These are phyloP conservation scores for Crithidia fasciculata DNA, from an alignment of 208 protist species.

Conservation along the genomic window DNA sequence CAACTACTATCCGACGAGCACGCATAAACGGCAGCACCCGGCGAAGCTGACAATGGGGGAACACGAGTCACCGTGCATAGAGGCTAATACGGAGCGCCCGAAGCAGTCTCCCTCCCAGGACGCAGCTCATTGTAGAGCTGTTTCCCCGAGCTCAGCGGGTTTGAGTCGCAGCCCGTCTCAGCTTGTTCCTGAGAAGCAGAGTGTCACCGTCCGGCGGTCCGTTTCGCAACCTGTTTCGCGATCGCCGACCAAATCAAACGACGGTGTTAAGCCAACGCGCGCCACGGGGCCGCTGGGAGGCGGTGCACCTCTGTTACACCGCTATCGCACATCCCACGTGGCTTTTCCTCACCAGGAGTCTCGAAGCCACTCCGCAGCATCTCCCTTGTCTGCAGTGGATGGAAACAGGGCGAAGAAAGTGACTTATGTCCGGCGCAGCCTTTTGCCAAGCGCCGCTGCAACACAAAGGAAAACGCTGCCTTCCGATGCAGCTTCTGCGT, in stretches of 20 bases:
- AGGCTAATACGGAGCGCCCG: background rate
- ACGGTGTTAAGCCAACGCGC: too few relatives aligned
- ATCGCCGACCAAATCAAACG: background rate
- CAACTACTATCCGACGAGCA: slow-evolving; percentile 53
- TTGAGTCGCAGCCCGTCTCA: slow-evolving; percentile 27
- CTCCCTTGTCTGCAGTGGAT: background rate
- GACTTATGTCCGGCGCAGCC: background rate
- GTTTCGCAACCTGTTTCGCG: slow-evolving; percentile 14
- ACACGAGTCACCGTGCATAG: background rate
- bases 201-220: background rate
- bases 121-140: background rate
- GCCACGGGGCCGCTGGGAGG: background rate
- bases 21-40: slow-evolving; percentile 35
- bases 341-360: slow-evolving; percentile 1
- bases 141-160: slow-evolving; percentile 21
- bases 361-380: background rate
- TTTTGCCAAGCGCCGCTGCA: background rate
- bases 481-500: too few relatives aligned
- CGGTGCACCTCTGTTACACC: slow-evolving; percentile 37
- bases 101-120: background rate
- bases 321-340: slow-evolving; percentile 34
- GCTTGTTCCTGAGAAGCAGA: background rate
- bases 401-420: background rate
- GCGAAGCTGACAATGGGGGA: background rate
- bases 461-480: too few relatives aligned